These are phyloP conservation scores for Posidonia oceanica DNA, from an alignment of 116 monocot species.

Conservation along the genomic window DNA sequence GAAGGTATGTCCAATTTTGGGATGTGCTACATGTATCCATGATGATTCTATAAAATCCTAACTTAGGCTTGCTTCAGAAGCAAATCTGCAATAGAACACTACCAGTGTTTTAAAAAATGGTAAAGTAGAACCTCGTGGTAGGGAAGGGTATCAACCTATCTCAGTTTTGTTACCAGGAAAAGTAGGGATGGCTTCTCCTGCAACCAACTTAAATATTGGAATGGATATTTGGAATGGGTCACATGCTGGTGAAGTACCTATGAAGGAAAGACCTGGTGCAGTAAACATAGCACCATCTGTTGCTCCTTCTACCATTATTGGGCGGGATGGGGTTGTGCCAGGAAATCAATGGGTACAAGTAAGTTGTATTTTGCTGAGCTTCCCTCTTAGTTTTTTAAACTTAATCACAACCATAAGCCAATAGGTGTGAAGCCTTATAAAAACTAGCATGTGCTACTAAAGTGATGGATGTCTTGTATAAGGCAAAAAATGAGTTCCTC, in stretches of 20 bases:
- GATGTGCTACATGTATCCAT: not conserved
- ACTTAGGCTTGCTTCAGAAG: not conserved
- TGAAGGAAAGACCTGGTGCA: conserved; percentile 28
- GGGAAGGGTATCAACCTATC: conserved; percentile 8
- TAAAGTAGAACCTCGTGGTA: not conserved
- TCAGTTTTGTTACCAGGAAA: conserved; percentile 23
- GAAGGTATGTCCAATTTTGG: conserved; percentile 2
- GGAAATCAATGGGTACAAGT: conserved; percentile 10
- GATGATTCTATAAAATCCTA: not conserved
- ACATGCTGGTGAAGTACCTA: conserved; percentile 23
- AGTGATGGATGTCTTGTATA: not conserved
- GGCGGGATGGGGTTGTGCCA: conserved; percentile 17
- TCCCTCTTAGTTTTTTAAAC: not conserved
- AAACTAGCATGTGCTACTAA: not conserved
- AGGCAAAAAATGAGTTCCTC: not conserved
- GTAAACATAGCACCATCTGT: conserved; percentile 16
- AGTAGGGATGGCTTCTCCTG: conserved; percentile 11
- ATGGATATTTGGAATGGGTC: conserved; percentile 73
- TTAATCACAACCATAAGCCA: not conserved
- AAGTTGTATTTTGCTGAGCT: conserved; percentile 1
- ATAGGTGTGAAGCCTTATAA: not conserved
- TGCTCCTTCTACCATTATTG: conserved; percentile 9
- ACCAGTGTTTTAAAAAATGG: not conserved
- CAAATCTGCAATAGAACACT: not conserved
- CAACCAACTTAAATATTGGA: conserved; percentile 69